phyloP scores from a whole-genome alignment of 805 yeast genomes.

The Hagleromyces aurorensis region DNA sequence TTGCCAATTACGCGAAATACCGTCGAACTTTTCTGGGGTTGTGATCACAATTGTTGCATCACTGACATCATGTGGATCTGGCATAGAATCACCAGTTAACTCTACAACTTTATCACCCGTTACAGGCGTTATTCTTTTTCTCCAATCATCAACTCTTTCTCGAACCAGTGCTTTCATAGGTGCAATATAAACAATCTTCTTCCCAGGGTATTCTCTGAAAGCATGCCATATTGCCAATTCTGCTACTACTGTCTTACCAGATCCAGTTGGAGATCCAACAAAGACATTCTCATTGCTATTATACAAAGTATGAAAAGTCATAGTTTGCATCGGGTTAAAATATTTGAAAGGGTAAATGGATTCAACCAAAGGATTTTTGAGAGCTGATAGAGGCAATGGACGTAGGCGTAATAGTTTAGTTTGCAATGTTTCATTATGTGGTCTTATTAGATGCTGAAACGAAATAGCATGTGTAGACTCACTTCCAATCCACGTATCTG shows the following conservation, averaged over 20 bases:
- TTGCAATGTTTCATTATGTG: slow-evolving; percentile 77
- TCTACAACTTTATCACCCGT: slow-evolving; percentile 86
- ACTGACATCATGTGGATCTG: slow-evolving; percentile 71
- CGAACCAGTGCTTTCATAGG: slow-evolving; percentile 93
- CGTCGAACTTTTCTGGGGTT: slow-evolving; percentile 96
- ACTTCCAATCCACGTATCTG: slow-evolving; percentile 87
- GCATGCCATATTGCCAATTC: slow-evolving; percentile 98
- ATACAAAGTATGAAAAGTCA: slow-evolving; percentile 87
- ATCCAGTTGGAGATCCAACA: slow-evolving; percentile 97
- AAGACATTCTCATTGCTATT: slow-evolving; percentile 71
- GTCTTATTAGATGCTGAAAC: slow-evolving; percentile 83
- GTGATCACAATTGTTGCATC: slow-evolving; percentile 85
- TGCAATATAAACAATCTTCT: slow-evolving; percentile 86
- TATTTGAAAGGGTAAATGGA: slow-evolving; percentile 69
- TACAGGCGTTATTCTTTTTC: slow-evolving; percentile 74
- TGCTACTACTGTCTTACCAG: slow-evolving; percentile 96
- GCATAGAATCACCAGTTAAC: slow-evolving; percentile 90
- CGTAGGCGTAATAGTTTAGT: slow-evolving; percentile 73
- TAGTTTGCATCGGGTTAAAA: slow-evolving; percentile 98
- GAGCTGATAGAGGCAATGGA: slow-evolving; percentile 78
- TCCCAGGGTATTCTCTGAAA: slow-evolving; percentile 67
- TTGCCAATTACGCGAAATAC: slow-evolving; percentile 84
- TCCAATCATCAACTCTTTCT: slow-evolving; percentile 89
- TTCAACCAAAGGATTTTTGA: slow-evolving; percentile 62
- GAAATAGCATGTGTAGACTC: slow-evolving; percentile 72